phyloP scores from a whole-genome alignment of 2,329 filamentous ascomycete genomes.

The Westerdykella ornata region DNA sequence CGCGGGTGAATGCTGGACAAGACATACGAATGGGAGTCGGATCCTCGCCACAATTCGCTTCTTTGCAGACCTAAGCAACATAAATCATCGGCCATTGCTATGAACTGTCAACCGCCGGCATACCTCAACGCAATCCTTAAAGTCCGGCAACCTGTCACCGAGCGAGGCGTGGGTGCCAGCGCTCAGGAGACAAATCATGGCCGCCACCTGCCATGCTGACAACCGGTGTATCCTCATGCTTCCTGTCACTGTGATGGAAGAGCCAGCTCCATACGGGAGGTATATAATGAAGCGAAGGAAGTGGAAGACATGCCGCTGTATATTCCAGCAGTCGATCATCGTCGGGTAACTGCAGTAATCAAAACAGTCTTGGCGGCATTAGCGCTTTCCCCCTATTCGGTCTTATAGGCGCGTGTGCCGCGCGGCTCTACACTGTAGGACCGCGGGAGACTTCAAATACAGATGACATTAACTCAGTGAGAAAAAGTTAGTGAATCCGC shows the following conservation, averaged over 20 bases:
- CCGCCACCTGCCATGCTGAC: conserved; percentile 20
- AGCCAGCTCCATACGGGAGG: not conserved
- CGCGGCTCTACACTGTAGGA: too few species aligned
- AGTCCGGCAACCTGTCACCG: conserved; percentile 82
- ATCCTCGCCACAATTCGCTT: conserved; percentile 68
- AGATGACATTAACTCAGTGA: too few species aligned
- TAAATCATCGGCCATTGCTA: conserved; percentile 10
- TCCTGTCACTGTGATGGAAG: not conserved
- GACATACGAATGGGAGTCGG: conserved; percentile 62
- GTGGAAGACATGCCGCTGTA: too few species aligned
- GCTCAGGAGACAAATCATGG: conserved; percentile 22
- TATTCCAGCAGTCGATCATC: too few species aligned
- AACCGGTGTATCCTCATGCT: conserved; percentile 23
- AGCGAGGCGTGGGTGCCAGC: conserved; percentile 57
- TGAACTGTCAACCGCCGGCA: conserved; percentile 12
- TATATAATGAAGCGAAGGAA: too few species aligned
- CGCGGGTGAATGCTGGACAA: too few species aligned
- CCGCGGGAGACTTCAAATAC: too few species aligned
- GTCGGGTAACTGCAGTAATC: too few species aligned
- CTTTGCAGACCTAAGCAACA: conserved; percentile 60
- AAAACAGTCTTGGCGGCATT: too few species aligned
- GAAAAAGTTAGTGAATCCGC: too few species aligned
- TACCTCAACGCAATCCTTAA: conserved; percentile 79
- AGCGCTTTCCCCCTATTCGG: too few species aligned
- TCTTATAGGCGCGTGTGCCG: too few species aligned